Evolutionary conservation across 495 filamentous ascomycete genomes (phyloP), one percentile per base, ranked within the genome.

Genomic region (Venustampulla echinocandica): DNA sequence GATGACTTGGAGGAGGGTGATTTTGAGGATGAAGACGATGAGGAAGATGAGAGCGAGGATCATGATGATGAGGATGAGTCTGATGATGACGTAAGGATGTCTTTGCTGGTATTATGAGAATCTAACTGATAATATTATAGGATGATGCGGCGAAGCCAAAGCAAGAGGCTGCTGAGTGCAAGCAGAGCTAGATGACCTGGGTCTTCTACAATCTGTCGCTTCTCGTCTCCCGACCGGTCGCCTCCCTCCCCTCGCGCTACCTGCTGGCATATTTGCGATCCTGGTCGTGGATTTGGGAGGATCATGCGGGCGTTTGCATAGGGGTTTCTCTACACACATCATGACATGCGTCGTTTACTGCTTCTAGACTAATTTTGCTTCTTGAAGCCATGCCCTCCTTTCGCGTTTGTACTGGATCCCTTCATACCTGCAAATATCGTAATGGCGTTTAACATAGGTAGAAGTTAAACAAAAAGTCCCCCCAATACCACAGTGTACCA

Each of bases 141-240:
- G 89, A 95, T 67, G 93, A 95, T 62, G 79, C 79, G 42, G 81
- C 86, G 52, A 96, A 97, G 79, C 90, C 93, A 33, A 97, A 95
- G 79, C 90, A 95, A 67, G 93, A 99, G 70, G 84, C 93, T 50
- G 87, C 92, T 50, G 93, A 99, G 73, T 99, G 93, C 84, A 99
- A 97, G 76, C 93, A 97, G 74, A 97, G 89, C 71, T 99, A 81
- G 73, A 77, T 36, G 10, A 7, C 18, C 19, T 3, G 20, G 21
- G 1, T 23, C 14, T 39, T 44, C 23, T 47, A n/a, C 27, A 30
- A 30, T 30, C n/a, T 30, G 27, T 30, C 7, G 27, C n/a, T 30
- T n/a, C 7, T 30, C 7, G 27, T 7, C n/a, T 30, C 7, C 27
- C 27, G 27, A 30, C 27, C 27, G 27, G n/a, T n/a, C 27, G 7